Evolutionary conservation across 2,329 filamentous ascomycete species (phyloP).

Genomic region (Phoma sp.): DNA sequence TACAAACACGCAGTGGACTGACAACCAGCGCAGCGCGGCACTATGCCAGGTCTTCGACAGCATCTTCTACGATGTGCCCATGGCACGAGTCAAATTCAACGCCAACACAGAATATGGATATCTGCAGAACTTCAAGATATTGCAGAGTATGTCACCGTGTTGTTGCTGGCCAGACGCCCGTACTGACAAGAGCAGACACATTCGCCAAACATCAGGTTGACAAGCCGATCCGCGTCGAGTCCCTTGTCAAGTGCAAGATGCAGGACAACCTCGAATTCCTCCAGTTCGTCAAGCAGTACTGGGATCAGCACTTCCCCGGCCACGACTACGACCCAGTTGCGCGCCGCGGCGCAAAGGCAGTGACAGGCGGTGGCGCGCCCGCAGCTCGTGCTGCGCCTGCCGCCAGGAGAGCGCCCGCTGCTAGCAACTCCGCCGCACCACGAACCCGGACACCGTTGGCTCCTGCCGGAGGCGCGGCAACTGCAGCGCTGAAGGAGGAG

Average conservation of each 20-base stretch:
- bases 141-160: conserved; percentile 75
- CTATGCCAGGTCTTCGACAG: conserved; percentile 98
- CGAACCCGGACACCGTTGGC: conserved; percentile 50
- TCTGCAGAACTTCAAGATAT: conserved; percentile 96
- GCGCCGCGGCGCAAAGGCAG: conserved; percentile 73
- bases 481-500: conserved; percentile 79
- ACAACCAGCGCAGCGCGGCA: conserved; percentile 69
- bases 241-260: conserved; percentile 98
- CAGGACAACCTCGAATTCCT: conserved; percentile 99
- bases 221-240: conserved; percentile 85
- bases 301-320: conserved; percentile 97
- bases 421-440: conserved; percentile 47
- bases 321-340: conserved; percentile 93
- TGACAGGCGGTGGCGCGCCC: conserved; percentile 54
- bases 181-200: conserved; percentile 62
- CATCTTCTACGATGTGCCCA: conserved; percentile 94
- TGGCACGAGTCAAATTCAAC: conserved; percentile 97
- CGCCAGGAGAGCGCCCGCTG: conserved; percentile 53
- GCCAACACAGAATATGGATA: conserved; percentile 97
- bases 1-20: conserved; percentile 20
- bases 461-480: conserved; percentile 61
- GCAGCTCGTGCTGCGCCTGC: conserved; percentile 61
- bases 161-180: neutral
- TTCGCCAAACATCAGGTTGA: conserved; percentile 89
- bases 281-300: conserved; percentile 95